Evolutionary conservation across 2,329 filamentous ascomycete genomes (phyloP).

Genomic region (Nannizziopsis arthrosporioides): DNA sequence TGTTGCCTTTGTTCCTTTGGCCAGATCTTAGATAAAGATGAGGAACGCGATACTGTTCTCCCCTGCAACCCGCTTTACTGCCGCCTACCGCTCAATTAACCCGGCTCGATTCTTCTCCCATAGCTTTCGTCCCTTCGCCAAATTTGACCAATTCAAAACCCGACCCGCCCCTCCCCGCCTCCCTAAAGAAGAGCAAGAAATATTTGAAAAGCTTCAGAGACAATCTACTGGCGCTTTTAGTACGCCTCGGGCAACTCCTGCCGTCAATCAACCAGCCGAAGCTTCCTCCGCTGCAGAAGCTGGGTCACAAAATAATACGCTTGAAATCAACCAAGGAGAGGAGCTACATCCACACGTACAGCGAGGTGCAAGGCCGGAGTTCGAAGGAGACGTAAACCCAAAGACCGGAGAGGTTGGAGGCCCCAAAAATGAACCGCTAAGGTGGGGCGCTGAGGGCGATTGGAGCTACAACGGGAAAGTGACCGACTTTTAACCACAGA

Average conservation of each 20-base stretch:
- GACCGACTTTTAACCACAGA: constrained; percentile 60
- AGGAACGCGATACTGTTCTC: background rate
- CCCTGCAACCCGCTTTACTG: background rate
- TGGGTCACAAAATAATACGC: background rate
- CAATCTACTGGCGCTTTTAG: constrained; percentile 65
- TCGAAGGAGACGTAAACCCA: constrained; percentile 83
- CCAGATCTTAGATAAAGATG: no score
- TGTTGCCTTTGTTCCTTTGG: no score
- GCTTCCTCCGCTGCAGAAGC: constrained; percentile 18
- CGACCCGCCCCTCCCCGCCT: constrained; percentile 71
- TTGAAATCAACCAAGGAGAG: constrained; percentile 36
- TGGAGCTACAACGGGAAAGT: constrained; percentile 95
- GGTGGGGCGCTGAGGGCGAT: constrained; percentile 66
- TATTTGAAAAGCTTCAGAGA: constrained; percentile 77
- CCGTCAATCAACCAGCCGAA: constrained; percentile 42
- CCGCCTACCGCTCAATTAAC: background rate
- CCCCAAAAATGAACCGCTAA: constrained; percentile 89
- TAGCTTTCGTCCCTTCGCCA: constrained; percentile 16
- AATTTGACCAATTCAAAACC: constrained; percentile 25
- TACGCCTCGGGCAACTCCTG: constrained; percentile 41
- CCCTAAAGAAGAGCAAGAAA: constrained; percentile 75
- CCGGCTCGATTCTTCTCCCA: constrained; percentile 2
- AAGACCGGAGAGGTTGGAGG: constrained; percentile 91
- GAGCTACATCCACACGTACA: constrained; percentile 60
- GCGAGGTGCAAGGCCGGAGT: constrained; percentile 74